A percentile compares a stretch with the other conserved stretches of the same genome.
phyloP scores from a whole-genome alignment of 495 filamentous ascomycete genomes.

The Penicillium egyptiacum region DNA sequence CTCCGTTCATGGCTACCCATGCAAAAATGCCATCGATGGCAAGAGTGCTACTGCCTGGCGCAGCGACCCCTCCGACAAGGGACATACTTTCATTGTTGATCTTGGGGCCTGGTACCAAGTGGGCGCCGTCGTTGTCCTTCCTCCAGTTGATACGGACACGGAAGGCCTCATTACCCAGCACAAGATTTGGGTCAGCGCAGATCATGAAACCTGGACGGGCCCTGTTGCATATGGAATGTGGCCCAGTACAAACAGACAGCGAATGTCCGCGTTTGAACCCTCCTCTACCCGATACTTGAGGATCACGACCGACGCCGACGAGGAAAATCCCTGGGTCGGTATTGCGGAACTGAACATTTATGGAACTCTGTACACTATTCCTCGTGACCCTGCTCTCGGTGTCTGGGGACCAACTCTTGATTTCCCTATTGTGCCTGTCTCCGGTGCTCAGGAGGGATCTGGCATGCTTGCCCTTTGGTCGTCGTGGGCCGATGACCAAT shows the following conservation, averaged over 20 bases:
- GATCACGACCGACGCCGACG: conserved; percentile 38
- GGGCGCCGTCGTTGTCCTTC: conserved; percentile 24
- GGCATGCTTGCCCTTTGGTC: conserved; percentile 46
- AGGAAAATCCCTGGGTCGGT: conserved; percentile 28
- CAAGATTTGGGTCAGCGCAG: conserved; percentile 39
- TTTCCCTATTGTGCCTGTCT: conserved; percentile 52
- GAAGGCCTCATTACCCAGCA: conserved; percentile 45
- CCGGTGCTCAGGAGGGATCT: conserved; percentile 35
- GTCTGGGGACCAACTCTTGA: conserved; percentile 51
- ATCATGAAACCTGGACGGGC: conserved; percentile 35
- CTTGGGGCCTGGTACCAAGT: conserved; percentile 16
- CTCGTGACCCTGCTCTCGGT: conserved; percentile 23
- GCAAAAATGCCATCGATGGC: conserved; percentile 21
- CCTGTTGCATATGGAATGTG: conserved; percentile 48
- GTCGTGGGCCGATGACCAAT: conserved; percentile 37
- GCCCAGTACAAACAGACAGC: conserved; percentile 37
- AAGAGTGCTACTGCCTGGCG: conserved; percentile 16
- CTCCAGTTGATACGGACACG: conserved; percentile 28
- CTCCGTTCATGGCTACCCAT: neutral
- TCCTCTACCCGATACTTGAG: conserved; percentile 41
- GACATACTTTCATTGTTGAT: conserved; percentile 12
- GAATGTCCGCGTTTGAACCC: conserved; percentile 42
- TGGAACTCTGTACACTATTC: conserved; percentile 12
- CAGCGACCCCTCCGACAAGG: conserved; percentile 8
- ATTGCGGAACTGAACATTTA: conserved; percentile 41